Evolutionary conservation across 495 filamentous ascomycete species (phyloP).

Genomic region (Tuber borchii): DNA sequence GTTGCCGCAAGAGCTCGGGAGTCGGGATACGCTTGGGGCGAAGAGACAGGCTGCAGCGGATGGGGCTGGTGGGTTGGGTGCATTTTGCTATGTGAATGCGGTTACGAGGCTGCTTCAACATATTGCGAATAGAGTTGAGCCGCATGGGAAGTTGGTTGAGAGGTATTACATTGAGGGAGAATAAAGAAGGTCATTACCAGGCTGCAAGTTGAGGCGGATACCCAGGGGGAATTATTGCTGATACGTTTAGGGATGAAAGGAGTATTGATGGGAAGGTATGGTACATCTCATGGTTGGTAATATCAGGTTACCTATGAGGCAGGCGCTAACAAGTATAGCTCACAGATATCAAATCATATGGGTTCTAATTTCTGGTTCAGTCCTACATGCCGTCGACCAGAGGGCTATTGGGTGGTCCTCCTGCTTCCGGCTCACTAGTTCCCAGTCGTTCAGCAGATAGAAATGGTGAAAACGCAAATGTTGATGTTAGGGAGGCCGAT

Average conservation of each 20-base stretch:
- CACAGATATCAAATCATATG: slow-evolving; percentile 92
- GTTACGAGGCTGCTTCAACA: slow-evolving; percentile 92
- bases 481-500: slow-evolving; percentile 93
- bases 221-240: slow-evolving; percentile 95
- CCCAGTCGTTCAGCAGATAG: slow-evolving; percentile 49
- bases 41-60: slow-evolving; percentile 36
- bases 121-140: slow-evolving; percentile 90
- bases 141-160: slow-evolving; percentile 81
- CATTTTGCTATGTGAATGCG: slow-evolving; percentile 86
- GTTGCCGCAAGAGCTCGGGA: slow-evolving; percentile 75
- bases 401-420: slow-evolving; percentile 24
- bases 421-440: slow-evolving; percentile 58
- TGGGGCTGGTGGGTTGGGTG: slow-evolving; percentile 52
- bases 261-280: slow-evolving; percentile 61
- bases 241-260: slow-evolving; percentile 89
- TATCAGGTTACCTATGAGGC: background rate
- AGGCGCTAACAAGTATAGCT: slow-evolving; percentile 44
- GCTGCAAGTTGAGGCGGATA: slow-evolving; percentile 86
- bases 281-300: background rate
- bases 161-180: slow-evolving; percentile 84
- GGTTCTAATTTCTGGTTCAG: slow-evolving; percentile 92
- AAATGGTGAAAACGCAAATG: slow-evolving; percentile 73
- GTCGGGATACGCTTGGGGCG: slow-evolving; percentile 68
- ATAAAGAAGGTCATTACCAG: slow-evolving; percentile 96
- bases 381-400: slow-evolving; percentile 63